A percentile compares a stretch with the other conserved stretches of the same genome.
These are phyloP conservation scores for Populus hybrid DNA, from an alignment of 441 rosid genomes.

Conservation along the genomic window DNA sequence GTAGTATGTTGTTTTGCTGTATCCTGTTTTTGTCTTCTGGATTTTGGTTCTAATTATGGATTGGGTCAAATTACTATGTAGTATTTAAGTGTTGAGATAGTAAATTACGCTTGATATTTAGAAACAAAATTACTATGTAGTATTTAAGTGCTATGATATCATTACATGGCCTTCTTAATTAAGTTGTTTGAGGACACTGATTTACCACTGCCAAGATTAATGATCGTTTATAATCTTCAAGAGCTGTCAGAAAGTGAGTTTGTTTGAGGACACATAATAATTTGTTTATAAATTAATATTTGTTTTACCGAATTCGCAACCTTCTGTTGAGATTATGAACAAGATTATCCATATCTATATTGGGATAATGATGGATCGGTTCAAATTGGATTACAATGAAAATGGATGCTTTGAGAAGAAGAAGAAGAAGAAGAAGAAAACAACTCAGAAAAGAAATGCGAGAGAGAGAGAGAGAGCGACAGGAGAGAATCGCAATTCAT, in stretches of 20 bases:
- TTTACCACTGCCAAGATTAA: too few species aligned
- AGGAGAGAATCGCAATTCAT: background rate
- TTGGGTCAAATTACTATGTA: slow-evolving; percentile 1
- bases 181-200: too few species aligned
- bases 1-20: background rate
- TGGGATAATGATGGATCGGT: background rate
- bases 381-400: background rate
- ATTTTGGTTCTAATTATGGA: slow-evolving; percentile 1
- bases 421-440: background rate
- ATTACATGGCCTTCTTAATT: too few species aligned
- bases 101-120: slow-evolving; percentile 9
- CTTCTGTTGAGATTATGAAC: too few species aligned
- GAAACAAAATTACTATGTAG: background rate
- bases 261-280: too few species aligned
- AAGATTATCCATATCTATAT: too few species aligned
- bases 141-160: too few species aligned
- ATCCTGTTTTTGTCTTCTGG: background rate
- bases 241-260: too few species aligned
- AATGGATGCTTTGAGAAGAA: background rate
- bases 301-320: too few species aligned
- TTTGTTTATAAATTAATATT: too few species aligned
- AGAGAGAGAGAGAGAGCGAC: background rate
- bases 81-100: background rate
- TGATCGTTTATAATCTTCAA: too few species aligned
- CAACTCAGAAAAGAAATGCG: background rate